Evolutionary conservation across 371 early-diverging fungal genomes (phyloP), one percentile per base, ranked within the genome.

Genomic region (Mortierella sp.): DNA sequence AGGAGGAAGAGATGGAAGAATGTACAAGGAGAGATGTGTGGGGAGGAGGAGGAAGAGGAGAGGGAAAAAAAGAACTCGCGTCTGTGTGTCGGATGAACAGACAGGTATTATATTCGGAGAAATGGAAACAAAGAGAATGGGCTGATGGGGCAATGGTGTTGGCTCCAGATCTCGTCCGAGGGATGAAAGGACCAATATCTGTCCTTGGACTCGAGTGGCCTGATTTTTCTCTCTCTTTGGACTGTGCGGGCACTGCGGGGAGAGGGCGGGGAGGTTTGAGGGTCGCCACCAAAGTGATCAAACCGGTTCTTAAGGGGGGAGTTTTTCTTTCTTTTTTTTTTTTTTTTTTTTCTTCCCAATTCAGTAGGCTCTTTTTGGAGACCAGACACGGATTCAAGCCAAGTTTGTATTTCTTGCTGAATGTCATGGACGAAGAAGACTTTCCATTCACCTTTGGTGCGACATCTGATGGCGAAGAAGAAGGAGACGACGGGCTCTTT

Each of bases 381-480:
- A 62, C 1, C 37, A 37, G 9, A 3, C n/a, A n/a, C 37, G 37
- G 9, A 37, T 37, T 9, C 37, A 37, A 37, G 9, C 37, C 37
- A 5, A 9, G 3, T 37, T 37, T 37, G 9, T 37, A 37, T 37
- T 37, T 37, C 37, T 37, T 37, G 5, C 9, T 37, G 53, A 50
- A 50, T n/a, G 26, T 53, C 23, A 23, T 26, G 23, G 53, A 53
- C 70, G 70, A 72, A 15, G 70, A 68, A 16, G 69, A 73, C 63
- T 79, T 79, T 53, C 80, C 80, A 44, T 79, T 79, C 64, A 58
- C 57, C 59, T 79, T 79, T 25, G 80, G 74, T 26, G 47, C 44
- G n/a, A 29, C 37, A 19, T 65, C 46, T 14, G 73, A 73, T 21
- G 73, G 72, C 29, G 52, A 67, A 45, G 76, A 64, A 9, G 60